Conservation (phyloP, 2,329 filamentous ascomycete genomes). For the Penicillium sp. region DNA sequence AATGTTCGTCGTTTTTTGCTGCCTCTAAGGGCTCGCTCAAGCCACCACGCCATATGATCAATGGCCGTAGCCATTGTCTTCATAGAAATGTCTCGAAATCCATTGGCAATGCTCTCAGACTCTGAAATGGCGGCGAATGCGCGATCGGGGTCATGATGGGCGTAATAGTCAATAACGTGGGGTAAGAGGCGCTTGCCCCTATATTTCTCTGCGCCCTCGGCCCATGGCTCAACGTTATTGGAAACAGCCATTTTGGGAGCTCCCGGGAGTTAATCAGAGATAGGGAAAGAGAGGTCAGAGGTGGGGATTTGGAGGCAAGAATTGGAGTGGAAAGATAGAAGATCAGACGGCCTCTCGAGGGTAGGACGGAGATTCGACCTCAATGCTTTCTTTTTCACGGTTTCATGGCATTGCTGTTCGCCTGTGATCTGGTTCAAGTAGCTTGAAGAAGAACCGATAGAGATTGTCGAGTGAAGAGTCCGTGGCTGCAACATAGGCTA, state of each 20-base stretch:
- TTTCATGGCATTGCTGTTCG: not conserved
- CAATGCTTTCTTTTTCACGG: not conserved
- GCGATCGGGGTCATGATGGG: constrained; percentile 21
- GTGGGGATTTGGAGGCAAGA: not conserved
- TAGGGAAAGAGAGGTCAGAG: not conserved
- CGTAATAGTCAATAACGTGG: constrained; percentile 22
- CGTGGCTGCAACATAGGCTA: constrained; percentile 3
- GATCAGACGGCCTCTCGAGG: not conserved
- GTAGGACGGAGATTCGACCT: not conserved
- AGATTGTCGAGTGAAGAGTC: constrained; percentile 10
- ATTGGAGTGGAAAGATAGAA: not conserved
- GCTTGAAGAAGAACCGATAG: constrained; percentile 1
- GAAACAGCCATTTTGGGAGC: constrained; percentile 10
- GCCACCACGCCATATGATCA: constrained; percentile 20
- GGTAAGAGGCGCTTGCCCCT: constrained; percentile 20
- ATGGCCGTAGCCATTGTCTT: constrained; percentile 15
- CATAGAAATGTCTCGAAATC: constrained; percentile 20
- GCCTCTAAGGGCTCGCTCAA: constrained; percentile 13
- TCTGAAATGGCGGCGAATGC: constrained; percentile 16
- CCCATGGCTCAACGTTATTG: constrained; percentile 10
- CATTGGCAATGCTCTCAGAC: constrained; percentile 12
- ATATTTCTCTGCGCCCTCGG: constrained; percentile 16
- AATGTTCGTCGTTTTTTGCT: constrained; percentile 12
- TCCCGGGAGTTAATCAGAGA: not conserved
- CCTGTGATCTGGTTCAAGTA: not conserved